A percentile compares a stretch with the other conserved stretches of the same genome.
Conservation (phyloP, 148 eudicot genomes). For the Spergularia bocconei region DNA sequence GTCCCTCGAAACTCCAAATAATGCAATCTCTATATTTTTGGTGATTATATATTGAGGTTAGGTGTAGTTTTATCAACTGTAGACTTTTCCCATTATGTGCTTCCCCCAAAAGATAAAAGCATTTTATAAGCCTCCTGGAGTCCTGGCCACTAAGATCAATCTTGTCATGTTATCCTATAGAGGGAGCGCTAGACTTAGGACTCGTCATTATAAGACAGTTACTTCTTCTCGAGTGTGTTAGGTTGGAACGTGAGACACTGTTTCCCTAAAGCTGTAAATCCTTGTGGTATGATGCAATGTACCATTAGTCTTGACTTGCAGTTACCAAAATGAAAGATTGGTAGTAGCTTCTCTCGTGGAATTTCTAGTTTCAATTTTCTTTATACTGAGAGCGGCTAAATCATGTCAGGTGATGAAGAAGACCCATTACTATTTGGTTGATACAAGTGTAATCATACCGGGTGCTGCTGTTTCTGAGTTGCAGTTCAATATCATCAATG, state of each 20-base stretch:
- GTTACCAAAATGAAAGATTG: not conserved
- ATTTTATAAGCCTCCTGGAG: too few species aligned
- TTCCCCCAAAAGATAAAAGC: too few species aligned
- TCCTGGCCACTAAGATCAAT: too few species aligned
- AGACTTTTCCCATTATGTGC: too few species aligned
- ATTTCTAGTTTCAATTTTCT: not conserved
- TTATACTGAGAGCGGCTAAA: conserved; percentile 7
- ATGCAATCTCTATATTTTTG: too few species aligned
- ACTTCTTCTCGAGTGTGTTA: not conserved
- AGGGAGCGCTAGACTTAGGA: not conserved
- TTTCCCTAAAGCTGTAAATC: not conserved
- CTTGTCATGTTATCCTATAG: not conserved
- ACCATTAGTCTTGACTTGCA: too few species aligned
- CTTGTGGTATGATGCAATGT: not conserved
- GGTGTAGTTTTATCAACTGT: too few species aligned
- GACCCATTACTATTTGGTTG: conserved; percentile 93
- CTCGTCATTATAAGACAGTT: not conserved
- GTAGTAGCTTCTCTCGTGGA: not conserved
- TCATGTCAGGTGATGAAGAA: conserved; percentile 92
- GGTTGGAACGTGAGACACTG: not conserved
- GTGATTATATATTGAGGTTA: too few species aligned
- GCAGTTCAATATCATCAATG: conserved; percentile 76
- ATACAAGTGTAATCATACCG: conserved; percentile 68
- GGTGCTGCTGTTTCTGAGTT: conserved; percentile 97
- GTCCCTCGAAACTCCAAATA: too few species aligned